phyloP scores from a whole-genome alignment of 305 asterid genomes.

The Plantago lanceolata region DNA sequence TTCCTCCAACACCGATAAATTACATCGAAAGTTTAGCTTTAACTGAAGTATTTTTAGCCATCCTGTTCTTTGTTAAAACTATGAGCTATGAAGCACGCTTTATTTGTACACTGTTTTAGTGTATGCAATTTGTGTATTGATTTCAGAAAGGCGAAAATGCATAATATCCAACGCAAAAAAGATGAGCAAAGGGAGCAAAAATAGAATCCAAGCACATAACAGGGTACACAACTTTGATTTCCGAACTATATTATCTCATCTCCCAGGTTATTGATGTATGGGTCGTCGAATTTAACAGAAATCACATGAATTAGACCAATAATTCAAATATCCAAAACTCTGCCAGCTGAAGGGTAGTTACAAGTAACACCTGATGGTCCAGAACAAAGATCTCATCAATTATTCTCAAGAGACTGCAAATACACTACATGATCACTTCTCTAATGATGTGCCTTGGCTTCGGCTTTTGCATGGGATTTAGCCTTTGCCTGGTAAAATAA shows the following conservation, averaged over 20 bases:
- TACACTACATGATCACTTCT: slow-evolving; percentile 1
- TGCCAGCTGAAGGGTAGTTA: slow-evolving; percentile 25
- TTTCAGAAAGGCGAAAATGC: too few relatives aligned
- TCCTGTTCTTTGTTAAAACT: too few relatives aligned
- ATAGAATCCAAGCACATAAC: not conserved
- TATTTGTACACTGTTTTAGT: too few relatives aligned
- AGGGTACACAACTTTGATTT: not conserved
- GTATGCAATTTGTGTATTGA: too few relatives aligned
- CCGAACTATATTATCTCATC: slow-evolving; percentile 3
- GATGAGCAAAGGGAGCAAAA: not conserved
- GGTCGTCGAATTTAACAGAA: slow-evolving; percentile 22
- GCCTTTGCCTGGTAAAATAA: slow-evolving; percentile 50
- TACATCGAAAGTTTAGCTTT: too few relatives aligned
- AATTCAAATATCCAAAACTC: slow-evolving; percentile 11
- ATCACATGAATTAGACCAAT: slow-evolving; percentile 20
- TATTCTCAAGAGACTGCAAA: slow-evolving; percentile 34
- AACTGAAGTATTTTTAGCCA: too few relatives aligned
- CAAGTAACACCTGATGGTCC: slow-evolving; percentile 35
- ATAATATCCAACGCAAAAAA: not conserved
- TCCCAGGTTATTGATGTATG: not conserved
- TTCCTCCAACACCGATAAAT: too few relatives aligned
- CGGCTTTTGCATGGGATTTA: slow-evolving; percentile 68
- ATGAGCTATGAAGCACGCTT: too few relatives aligned
- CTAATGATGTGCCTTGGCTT: slow-evolving; percentile 66
- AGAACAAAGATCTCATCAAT: slow-evolving; percentile 26